A percentile compares a stretch with the other conserved stretches of the same genome.
These are phyloP conservation scores for Daldinia grandis DNA, from an alignment of 495 filamentous ascomycete genomes.

Conservation along the genomic window DNA sequence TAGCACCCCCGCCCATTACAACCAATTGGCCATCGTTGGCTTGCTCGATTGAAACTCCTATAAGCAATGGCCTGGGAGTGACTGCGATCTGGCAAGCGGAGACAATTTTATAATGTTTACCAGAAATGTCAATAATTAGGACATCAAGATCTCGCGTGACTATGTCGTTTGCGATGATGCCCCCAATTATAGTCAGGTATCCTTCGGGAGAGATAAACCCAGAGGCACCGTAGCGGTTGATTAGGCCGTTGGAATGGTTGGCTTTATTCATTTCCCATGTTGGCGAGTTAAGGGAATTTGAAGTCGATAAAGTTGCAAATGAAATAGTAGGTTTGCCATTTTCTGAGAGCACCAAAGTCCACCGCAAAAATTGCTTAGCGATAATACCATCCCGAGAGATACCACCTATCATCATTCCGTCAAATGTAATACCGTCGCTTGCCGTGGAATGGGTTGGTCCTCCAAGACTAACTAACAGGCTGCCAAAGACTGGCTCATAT, in stretches of 20 bases:
- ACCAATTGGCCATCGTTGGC: constrained; percentile 55
- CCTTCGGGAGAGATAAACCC: constrained; percentile 38
- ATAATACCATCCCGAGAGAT: constrained; percentile 68
- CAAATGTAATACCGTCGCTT: constrained; percentile 30
- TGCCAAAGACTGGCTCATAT: constrained; percentile 69
- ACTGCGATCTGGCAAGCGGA: constrained; percentile 18
- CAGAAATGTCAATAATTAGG: constrained; percentile 20
- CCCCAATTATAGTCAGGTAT: constrained; percentile 56
- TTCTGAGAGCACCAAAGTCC: constrained; percentile 54
- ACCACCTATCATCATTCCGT: constrained; percentile 74
- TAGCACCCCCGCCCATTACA: constrained; percentile 81
- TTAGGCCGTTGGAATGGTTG: constrained; percentile 23
- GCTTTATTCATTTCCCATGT: not conserved
- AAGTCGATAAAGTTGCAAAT: constrained; percentile 27
- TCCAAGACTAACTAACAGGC: constrained; percentile 48
- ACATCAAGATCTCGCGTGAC: constrained; percentile 49
- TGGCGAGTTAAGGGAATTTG: not conserved
- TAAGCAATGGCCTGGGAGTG: constrained; percentile 65
- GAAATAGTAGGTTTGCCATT: constrained; percentile 39
- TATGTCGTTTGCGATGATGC: constrained; percentile 53
- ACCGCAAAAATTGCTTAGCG: constrained; percentile 60
- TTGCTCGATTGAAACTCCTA: constrained; percentile 64
- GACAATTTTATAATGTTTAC: constrained; percentile 19
- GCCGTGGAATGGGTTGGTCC: not conserved
- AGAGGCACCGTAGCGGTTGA: constrained; percentile 50